Base-by-base conservation (phyloP, 768 basidiomycete genomes). In the Pilatotrama ljubarskyi region DNA sequence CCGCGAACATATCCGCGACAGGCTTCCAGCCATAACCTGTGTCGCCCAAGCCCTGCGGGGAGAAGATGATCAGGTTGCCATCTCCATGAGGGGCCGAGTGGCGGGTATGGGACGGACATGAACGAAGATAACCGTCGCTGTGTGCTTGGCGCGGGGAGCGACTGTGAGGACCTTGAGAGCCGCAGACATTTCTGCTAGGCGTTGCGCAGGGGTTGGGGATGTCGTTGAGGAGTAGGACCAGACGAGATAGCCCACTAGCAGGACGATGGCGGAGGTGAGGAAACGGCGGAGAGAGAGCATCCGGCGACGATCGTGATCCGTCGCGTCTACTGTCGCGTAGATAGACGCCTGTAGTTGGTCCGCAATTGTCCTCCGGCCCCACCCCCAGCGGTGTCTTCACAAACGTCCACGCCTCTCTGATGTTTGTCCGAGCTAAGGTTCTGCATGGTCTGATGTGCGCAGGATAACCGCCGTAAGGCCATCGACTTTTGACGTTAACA, bases 81-180 rank as follows among this genome's bases (percentile, higher is more conserved):
- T 26, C 44, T 54, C 15, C 22, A 29, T 47, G 62, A 26, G 18
- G 32, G 20, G 15, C 29, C 10, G 29, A 22, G 13, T 17, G 24
- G 14, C 14, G 2, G n/a, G 50, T 18, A 42, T 13, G 10, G 8
- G 3, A 73, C 89, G 67, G 72, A 93, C 93, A 81, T 97, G 95
- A 40, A 93, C 75, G 72, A 96, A 93, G 68, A 96, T 88, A 63
- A 96, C 84, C 0, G 92, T 94, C 8, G 92, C 91, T 8, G 90
- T 87, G 73, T 96, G 94, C 63, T 81, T 84, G 38, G 76, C 68
- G 41, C 76, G 69, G 11, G 91, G 78, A 37, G 81, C 76, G 29
- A 89, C 77, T 29, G 80, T 76, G 63, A 88, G 72, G 71, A 70
- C 80, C 66, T 82, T 80, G 52, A 87, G 48, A 17, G 64, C 71